Base-by-base conservation (phyloP, 345 rosid species). In the Syzygium jambos region DNA sequence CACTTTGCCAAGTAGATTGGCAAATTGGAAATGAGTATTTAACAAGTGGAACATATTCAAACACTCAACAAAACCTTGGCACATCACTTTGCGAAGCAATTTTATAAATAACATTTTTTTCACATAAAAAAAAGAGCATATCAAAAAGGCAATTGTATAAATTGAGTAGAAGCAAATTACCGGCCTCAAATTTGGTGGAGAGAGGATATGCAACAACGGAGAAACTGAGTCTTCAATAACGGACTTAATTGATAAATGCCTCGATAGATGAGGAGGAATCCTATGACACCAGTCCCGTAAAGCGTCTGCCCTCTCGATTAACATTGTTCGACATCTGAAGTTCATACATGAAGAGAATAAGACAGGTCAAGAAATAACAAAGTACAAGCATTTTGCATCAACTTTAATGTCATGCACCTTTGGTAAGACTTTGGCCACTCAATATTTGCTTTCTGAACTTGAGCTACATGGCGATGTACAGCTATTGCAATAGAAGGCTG, bases 361-460 rank as follows among this genome's bases (percentile, higher is more conserved):
- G 63, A 87, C 43, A 49, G 55, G 78, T 73, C 88, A 38, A 68
- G 46, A 85, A 46, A 78, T 57, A 30, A 59, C 7, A 85, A 82
- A 83, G 51, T 78, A 51, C 51, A 51, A 84, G 23, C 29, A 86
- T 57, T 13, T 52, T 85, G 49, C 49, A 10, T 73, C 82, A 38
- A 87, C 85, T 84, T 65, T 55, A 56, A 87, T 57, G 84, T 88
- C 56, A 87, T 53, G 78, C 89, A 98, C 99, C 99, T 95, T 78
- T 94, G 94, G 90, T 92, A 92, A 55, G 98, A 95, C 91, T 95
- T 95, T 87, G 99, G 99, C 98, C 99, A 98, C 90, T 96, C 96
- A 85, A 98, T 93, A 84, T 90, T 92, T 89, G 97, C 96, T 89
- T 89, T 96, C 86, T 94, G 98, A 92, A 95, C 93, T 91, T 96